Percentiles rank a stretch among this genome's conserved stretches.
Conservation (phyloP, 805 yeast species). For the Cyberlindnera mycetangii region DNA sequence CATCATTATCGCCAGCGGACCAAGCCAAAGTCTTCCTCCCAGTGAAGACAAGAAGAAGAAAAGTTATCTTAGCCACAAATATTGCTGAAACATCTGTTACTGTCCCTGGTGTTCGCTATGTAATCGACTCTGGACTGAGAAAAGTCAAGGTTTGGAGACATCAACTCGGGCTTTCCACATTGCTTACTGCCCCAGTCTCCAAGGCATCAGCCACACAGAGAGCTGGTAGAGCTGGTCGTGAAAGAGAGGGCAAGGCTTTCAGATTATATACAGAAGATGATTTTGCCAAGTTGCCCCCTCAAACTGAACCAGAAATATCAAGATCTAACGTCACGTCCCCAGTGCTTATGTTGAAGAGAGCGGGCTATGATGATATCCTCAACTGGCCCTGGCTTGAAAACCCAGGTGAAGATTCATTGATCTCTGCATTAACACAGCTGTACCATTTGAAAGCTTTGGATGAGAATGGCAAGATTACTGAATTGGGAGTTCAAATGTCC, state of each 20-base stretch:
- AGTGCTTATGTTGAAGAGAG: conserved; percentile 74
- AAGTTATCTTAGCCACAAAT: conserved; percentile 88
- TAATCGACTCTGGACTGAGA: conserved; percentile 87
- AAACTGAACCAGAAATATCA: conserved; percentile 91
- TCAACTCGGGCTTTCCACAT: conserved; percentile 86
- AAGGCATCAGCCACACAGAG: conserved; percentile 94
- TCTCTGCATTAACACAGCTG: conserved; percentile 74
- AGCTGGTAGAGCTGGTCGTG: conserved; percentile 99
- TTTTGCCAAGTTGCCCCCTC: conserved; percentile 58
- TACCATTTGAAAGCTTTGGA: conserved; percentile 78
- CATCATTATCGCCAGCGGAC: conserved; percentile 83
- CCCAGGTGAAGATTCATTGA: conserved; percentile 76
- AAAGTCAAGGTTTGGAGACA: conserved; percentile 96
- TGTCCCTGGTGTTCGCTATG: conserved; percentile 90
- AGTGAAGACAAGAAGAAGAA: conserved; percentile 64
- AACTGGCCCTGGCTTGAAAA: conserved; percentile 92
- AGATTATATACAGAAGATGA: conserved; percentile 77
- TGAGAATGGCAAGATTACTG: conserved; percentile 72
- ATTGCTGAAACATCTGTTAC: conserved; percentile 98
- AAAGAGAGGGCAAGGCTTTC: conserved; percentile 84
- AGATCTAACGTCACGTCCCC: conserved; percentile 86
- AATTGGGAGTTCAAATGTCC: conserved; percentile 82
- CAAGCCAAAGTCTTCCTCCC: conserved; percentile 79
- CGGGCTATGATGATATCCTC: conserved; percentile 79
- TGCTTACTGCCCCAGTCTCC: conserved; percentile 88